Percentiles rank a stretch among this genome's conserved stretches.
phyloP scores from a whole-genome alignment of 177 flowering plant genomes.

The Vitis hybrid region DNA sequence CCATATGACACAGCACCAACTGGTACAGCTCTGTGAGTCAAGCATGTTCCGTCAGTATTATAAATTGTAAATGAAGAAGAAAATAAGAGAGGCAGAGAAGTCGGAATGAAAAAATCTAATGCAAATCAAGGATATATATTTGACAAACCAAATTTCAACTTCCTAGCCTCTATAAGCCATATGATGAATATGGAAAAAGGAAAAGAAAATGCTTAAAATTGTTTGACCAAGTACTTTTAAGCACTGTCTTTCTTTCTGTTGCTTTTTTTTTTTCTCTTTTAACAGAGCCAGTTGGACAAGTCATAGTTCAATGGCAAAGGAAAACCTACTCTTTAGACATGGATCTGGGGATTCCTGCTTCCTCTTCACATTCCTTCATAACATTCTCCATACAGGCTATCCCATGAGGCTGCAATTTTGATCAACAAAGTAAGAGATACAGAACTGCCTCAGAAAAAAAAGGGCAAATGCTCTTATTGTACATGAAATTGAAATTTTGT shows the following conservation, averaged over 20 bases:
- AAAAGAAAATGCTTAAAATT: too few species aligned
- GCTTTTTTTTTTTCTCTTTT: too few species aligned
- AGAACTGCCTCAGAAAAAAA: too few species aligned
- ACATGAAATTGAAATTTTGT: too few species aligned
- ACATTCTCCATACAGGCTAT: constrained; percentile 70
- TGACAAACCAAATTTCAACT: constrained; percentile 2
- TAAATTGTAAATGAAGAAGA: neutral
- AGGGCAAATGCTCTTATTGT: too few species aligned
- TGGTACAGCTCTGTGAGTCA: constrained; percentile 56
- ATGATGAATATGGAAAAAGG: too few species aligned
- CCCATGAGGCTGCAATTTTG: constrained; percentile 68
- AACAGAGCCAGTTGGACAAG: neutral
- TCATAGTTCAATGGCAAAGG: neutral
- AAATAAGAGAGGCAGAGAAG: neutral
- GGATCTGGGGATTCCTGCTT: constrained; percentile 84
- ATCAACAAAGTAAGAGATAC: neutral
- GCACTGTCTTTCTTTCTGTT: too few species aligned
- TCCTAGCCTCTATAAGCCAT: neutral
- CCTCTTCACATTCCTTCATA: constrained; percentile 95
- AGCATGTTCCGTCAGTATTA: neutral
- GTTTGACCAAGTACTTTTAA: too few species aligned
- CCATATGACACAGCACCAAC: constrained; percentile 86
- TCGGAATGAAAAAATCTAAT: neutral
- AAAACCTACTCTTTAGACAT: constrained; percentile 51
- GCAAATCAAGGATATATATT: too few species aligned